Evolutionary conservation across 371 early-diverging fungal species (phyloP).

Genomic region (Mucor indicus): DNA sequence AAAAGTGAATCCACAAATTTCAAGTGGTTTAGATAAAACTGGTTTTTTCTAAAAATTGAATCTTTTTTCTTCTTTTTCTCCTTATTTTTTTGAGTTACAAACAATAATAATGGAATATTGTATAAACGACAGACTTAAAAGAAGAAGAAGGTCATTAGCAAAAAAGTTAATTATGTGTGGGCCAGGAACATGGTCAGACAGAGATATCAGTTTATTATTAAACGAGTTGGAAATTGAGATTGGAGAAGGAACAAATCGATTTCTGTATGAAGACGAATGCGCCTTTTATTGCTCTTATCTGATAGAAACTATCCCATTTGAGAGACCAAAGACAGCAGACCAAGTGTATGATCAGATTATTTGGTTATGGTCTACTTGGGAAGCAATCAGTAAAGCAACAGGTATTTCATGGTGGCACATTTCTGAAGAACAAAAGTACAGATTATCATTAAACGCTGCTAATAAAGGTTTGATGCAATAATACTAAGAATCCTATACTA

Average conservation of each 20-base stretch:
- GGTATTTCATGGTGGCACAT: constrained; percentile 20
- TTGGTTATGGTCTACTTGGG: constrained; percentile 22
- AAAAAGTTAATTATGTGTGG: neutral
- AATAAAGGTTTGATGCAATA: constrained; percentile 5
- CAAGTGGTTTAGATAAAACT: too few relatives aligned
- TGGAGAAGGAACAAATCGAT: constrained; percentile 14
- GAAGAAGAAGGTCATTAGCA: constrained; percentile 1
- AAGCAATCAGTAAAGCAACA: constrained; percentile 17
- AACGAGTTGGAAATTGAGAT: constrained; percentile 17
- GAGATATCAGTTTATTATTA: constrained; percentile 5
- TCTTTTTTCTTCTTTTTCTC: too few relatives aligned
- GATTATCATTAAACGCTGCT: constrained; percentile 3
- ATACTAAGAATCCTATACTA: neutral
- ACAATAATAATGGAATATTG: too few relatives aligned
- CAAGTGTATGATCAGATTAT: constrained; percentile 10
- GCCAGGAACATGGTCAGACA: constrained; percentile 7
- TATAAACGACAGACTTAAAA: too few relatives aligned
- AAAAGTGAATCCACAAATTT: too few relatives aligned
- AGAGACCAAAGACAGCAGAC: neutral
- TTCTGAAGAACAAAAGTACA: constrained; percentile 8
- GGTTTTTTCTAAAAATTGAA: too few relatives aligned
- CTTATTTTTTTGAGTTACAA: neutral
- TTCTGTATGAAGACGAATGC: constrained; percentile 13
- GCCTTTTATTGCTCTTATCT: constrained; percentile 3
- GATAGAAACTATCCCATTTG: neutral